Conservation (phyloP, 2,329 filamentous ascomycete species). For the Botrytis fragariae region DNA sequence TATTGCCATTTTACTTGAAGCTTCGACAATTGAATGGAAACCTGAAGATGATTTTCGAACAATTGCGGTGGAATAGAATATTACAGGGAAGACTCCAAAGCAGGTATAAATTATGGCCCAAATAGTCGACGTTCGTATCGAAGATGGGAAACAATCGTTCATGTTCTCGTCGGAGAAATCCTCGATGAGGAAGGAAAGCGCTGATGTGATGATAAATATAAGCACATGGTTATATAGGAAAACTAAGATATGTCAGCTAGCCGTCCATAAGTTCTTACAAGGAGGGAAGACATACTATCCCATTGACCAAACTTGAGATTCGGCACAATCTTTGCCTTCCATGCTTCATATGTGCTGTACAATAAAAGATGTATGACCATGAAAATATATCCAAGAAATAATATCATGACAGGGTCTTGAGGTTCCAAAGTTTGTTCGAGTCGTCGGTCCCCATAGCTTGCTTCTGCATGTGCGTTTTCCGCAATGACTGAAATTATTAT, state of each 20-base stretch:
- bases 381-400: slow-evolving; percentile 21
- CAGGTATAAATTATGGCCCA: slow-evolving; percentile 14
- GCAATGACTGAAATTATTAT: slow-evolving; percentile 16
- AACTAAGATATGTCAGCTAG: slow-evolving; percentile 4
- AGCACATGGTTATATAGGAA: slow-evolving; percentile 17
- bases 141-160: slow-evolving; percentile 16
- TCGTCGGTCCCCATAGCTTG: slow-evolving; percentile 16
- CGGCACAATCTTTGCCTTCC: slow-evolving; percentile 14
- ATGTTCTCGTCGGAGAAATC: slow-evolving; percentile 19
- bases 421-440: slow-evolving; percentile 20
- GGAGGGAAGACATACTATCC: slow-evolving; percentile 9
- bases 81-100: slow-evolving; percentile 4
- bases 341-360: slow-evolving; percentile 18
- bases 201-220: slow-evolving; percentile 1
- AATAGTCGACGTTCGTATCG: neutral
- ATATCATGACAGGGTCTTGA: slow-evolving; percentile 18
- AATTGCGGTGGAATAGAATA: slow-evolving; percentile 6
- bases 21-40: slow-evolving; percentile 4
- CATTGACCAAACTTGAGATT: slow-evolving; percentile 18
- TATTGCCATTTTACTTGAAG: slow-evolving; percentile 8
- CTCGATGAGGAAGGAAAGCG: slow-evolving; percentile 11
- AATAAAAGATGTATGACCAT: slow-evolving; percentile 13
- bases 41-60: neutral
- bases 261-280: neutral
- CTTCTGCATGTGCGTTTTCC: slow-evolving; percentile 18